Evolutionary conservation across 306 rosid species (phyloP), one percentile per base, ranked within the genome.

Genomic region (Psophocarpus tetragonolobus): DNA sequence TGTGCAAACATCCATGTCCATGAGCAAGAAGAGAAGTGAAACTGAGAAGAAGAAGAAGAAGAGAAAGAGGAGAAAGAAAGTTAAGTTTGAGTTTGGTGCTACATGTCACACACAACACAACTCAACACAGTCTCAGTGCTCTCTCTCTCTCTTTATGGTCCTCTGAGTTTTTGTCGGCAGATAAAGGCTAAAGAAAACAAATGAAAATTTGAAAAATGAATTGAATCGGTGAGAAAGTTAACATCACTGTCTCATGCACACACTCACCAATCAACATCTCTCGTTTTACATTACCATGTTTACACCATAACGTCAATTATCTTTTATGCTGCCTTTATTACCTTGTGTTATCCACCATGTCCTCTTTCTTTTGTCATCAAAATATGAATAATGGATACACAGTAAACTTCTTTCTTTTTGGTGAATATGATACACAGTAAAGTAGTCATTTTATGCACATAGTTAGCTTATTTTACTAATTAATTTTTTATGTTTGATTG

Each of bases 91-190:
- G 58, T 65, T 29, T 66, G 48, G 78, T 51, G 66, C 61, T 47
- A 64, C 82, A 29, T 54, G 67, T 57, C 56, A 56, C 73, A 36
- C 65, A 18, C 45, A 45, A 56, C 73, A 36, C 65, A 18, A 45
- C 51, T 75, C 26, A 41, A 78, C 21, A 24, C 27, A 24, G 56
- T 57, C 80, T 36, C 3, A 11, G 74, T 60, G 69, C 77, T 15
- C 73, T 56, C 27, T 58, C 51, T 44, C 68, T 74, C 68, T 63
- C 69, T 81, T 86, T 85, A 75, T 75, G 83, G 82, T 71, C 68
- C 85, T 80, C n/a, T 11, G 58, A 44, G 67, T 35, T 79, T 85
- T 38, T 89, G 91, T 89, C 93, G 91, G 93, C 90, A 87, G 91
- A 82, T 69, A 81, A 87, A 81, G 67, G 87, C 51, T 26, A 74